Conservation (phyloP, 2,329 filamentous ascomycete species). For the Acrodontium crateriforme region DNA sequence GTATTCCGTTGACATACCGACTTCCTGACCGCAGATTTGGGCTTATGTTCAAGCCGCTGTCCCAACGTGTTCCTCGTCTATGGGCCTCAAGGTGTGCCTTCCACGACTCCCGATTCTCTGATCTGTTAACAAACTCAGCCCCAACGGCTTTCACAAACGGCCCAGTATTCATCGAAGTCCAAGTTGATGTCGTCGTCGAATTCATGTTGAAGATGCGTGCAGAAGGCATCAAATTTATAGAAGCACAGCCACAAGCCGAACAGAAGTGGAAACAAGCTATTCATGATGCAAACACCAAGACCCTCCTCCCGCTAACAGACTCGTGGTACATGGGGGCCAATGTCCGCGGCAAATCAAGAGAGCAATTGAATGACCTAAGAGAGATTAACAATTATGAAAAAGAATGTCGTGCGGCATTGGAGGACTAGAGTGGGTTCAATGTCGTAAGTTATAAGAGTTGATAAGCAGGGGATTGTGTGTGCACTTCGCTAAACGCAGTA, state of each 20-base stretch:
- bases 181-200: conserved; percentile 30
- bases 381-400: conserved; percentile 24
- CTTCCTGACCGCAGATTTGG: no score
- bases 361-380: conserved; percentile 30
- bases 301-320: conserved; percentile 16
- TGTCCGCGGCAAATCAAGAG: conserved; percentile 28
- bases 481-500: no score
- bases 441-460: no score
- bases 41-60: conserved; percentile 17
- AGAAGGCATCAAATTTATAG: conserved; percentile 26
- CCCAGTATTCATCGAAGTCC: conserved; percentile 27
- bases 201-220: conserved; percentile 24
- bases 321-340: conserved; percentile 27
- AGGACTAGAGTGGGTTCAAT: conserved; percentile 21
- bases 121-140: no score
- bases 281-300: conserved; percentile 12
- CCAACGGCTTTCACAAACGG: conserved; percentile 33
- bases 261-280: conserved; percentile 22
- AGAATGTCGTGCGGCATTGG: conserved; percentile 25
- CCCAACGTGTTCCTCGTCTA: conserved; percentile 31
- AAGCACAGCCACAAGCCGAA: conserved; percentile 26
- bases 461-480: no score
- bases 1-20: no score
- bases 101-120: no score
- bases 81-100: conserved; percentile 31